Evolutionary conservation across 352 stramenopile genomes (phyloP).

Genomic region (Phytopythium sindhum): DNA sequence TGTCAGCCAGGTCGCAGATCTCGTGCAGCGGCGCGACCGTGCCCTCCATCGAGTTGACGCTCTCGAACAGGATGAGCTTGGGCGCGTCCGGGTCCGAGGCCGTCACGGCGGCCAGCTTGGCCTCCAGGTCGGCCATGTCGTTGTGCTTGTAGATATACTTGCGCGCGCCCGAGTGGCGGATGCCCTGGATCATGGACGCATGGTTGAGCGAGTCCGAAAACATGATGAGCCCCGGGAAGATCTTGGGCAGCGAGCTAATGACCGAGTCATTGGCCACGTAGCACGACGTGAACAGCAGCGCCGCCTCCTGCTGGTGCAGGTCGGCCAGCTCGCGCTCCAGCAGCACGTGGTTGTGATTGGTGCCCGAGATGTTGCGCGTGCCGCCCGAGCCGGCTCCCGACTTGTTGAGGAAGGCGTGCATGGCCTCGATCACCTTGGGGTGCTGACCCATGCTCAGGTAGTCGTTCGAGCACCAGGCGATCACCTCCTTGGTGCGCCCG

Average conservation of each 20-base stretch:
- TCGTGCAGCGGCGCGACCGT: constrained; percentile 82
- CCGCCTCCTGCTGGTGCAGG: constrained; percentile 83
- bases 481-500: constrained; percentile 77
- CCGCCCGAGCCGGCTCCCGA: constrained; percentile 78
- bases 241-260: constrained; percentile 87
- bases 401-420: constrained; percentile 82
- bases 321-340: constrained; percentile 83
- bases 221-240: constrained; percentile 88
- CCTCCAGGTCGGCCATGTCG: constrained; percentile 73
- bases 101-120: constrained; percentile 56
- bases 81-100: constrained; percentile 58
- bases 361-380: constrained; percentile 90
- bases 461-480: constrained; percentile 90
- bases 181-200: constrained; percentile 87
- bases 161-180: constrained; percentile 70
- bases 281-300: constrained; percentile 87
- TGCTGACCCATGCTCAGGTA: constrained; percentile 91
- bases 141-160: constrained; percentile 90
- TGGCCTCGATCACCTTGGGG: constrained; percentile 79
- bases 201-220: constrained; percentile 91
- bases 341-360: constrained; percentile 89
- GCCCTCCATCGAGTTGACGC: constrained; percentile 87
- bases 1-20: constrained; percentile 85
- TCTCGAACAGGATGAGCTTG: constrained; percentile 87
- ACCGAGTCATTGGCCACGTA: constrained; percentile 91